Conservation (phyloP, 176 grass and related monocot genomes). For the Saccharum spontaneum region DNA sequence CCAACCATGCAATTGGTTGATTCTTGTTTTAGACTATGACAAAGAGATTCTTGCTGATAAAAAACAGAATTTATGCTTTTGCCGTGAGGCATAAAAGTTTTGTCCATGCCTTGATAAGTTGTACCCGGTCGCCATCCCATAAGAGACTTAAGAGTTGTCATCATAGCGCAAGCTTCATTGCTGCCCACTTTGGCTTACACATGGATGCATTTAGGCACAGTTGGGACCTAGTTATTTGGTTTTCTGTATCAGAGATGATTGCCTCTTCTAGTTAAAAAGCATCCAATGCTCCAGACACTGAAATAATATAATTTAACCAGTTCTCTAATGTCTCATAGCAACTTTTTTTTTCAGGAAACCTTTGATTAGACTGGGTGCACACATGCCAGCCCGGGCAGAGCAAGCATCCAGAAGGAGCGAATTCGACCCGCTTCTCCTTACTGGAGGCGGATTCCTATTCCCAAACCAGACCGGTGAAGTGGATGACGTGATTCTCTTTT, state of each 20-base stretch:
- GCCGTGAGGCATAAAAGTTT: not conserved
- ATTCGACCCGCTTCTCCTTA: conserved; percentile 54
- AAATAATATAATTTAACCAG: conserved; percentile 26
- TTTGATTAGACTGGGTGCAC: conserved; percentile 64
- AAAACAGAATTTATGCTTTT: not conserved
- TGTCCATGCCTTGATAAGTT: not conserved
- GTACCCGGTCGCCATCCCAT: not conserved
- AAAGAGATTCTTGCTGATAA: not conserved
- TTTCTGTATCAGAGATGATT: conserved; percentile 35
- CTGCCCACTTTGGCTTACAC: conserved; percentile 47
- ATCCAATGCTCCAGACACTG: not conserved
- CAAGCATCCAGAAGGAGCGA: conserved; percentile 59
- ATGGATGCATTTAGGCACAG: conserved; percentile 34
- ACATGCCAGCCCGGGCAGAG: conserved; percentile 91
- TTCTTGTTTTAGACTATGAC: not conserved
- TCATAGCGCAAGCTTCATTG: conserved; percentile 40
- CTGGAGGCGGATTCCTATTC: conserved; percentile 54
- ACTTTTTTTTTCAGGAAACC: conserved; percentile 69
- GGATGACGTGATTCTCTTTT: conserved; percentile 80
- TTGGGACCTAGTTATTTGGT: conserved; percentile 65
- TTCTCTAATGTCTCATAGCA: conserved; percentile 18
- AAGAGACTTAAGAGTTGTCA: conserved; percentile 21
- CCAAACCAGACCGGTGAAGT: conserved; percentile 54
- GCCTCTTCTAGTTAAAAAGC: conserved; percentile 32
- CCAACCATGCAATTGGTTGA: not conserved